Evolutionary conservation across 345 rosid genomes (phyloP).

Genomic region (Sisymbrium altissimum): DNA sequence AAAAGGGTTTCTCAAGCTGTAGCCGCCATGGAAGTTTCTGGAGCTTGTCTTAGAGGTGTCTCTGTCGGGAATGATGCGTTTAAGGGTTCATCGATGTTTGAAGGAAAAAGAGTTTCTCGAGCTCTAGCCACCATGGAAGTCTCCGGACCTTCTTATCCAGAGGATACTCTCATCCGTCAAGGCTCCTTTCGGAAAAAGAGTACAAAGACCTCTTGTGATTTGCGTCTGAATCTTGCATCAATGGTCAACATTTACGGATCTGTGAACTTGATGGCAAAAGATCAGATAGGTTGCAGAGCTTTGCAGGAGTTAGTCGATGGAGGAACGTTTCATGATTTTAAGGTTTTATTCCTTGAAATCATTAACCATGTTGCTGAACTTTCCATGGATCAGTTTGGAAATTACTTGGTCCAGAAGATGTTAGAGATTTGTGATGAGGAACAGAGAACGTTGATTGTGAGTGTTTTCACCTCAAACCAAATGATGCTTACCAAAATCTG

Average conservation of each 20-base stretch:
- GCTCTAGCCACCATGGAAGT: conserved; percentile 27
- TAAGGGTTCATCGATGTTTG: neutral
- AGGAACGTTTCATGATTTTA: conserved; percentile 39
- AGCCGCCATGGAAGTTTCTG: conserved; percentile 27
- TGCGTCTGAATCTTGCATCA: conserved; percentile 27
- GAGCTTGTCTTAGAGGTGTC: neutral
- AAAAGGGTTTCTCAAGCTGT: conserved; percentile 14
- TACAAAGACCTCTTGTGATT: neutral
- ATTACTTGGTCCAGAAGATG: conserved; percentile 52
- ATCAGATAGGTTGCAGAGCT: conserved; percentile 50
- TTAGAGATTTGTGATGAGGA: conserved; percentile 45
- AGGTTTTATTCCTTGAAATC: conserved; percentile 37
- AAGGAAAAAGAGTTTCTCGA: conserved; percentile 28
- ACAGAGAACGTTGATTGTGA: conserved; percentile 42
- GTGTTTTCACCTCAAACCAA: conserved; percentile 37
- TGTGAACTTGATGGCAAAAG: conserved; percentile 46
- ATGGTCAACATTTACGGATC: conserved; percentile 42
- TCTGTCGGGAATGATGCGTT: neutral
- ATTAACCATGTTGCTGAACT: conserved; percentile 43
- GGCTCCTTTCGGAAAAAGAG: neutral
- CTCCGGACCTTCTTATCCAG: conserved; percentile 11
- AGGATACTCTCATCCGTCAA: conserved; percentile 13
- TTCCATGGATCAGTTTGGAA: conserved; percentile 55
- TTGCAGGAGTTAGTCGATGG: conserved; percentile 48
- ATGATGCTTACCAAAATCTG: conserved; percentile 44